Evolutionary conservation across 331 rosid genomes (phyloP).

Genomic region (Quercus tomentella): DNA sequence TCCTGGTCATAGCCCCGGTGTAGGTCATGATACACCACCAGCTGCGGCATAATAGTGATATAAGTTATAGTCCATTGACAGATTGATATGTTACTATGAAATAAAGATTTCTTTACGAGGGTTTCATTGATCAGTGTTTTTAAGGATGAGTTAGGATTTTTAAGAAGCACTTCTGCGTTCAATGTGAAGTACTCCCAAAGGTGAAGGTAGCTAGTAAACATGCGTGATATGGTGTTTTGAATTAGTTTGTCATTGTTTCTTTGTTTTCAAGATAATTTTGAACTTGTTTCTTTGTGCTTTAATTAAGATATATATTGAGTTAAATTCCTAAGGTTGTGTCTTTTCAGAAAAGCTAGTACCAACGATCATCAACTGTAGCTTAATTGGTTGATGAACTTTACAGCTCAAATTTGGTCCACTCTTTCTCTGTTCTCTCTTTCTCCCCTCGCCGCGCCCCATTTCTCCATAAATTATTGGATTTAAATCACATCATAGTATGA

Average conservation of each 20-base stretch:
- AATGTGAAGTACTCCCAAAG: neutral
- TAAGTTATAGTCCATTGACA: neutral
- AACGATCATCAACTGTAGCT: no score
- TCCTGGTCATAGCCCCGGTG: conserved; percentile 83
- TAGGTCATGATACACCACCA: conserved; percentile 53
- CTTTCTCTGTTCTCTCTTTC: neutral
- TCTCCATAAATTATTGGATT: neutral
- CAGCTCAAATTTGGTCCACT: neutral
- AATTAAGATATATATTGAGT: neutral
- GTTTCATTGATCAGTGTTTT: neutral
- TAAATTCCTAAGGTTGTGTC: neutral
- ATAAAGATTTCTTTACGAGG: neutral
- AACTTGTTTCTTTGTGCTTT: neutral
- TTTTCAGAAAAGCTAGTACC: neutral
- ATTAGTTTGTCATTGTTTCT: neutral
- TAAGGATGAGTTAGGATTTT: neutral
- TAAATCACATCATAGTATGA: neutral
- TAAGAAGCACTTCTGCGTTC: neutral
- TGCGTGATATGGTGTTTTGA: neutral
- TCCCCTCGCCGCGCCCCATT: neutral
- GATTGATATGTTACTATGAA: conserved; percentile 3
- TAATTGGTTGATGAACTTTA: neutral
- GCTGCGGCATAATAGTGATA: neutral
- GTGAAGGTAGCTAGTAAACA: neutral
- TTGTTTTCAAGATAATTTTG: neutral